phyloP scores from a whole-genome alignment of 257 asterid species.

The Ocimum tenuiflorum region DNA sequence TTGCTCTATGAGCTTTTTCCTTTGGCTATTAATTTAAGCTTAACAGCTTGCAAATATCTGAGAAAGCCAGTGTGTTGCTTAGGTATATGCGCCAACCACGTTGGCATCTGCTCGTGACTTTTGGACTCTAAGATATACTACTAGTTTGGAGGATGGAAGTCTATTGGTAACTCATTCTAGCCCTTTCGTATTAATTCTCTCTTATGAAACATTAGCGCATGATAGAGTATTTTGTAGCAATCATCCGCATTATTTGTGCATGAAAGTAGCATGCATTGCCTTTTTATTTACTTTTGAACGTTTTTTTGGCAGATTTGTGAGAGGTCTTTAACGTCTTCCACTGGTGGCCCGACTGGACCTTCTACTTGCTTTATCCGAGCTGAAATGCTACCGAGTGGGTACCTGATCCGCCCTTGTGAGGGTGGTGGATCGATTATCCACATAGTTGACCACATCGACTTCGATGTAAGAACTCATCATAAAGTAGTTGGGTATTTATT shows the following conservation, averaged over 20 bases:
- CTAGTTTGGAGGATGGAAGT: conserved; percentile 85
- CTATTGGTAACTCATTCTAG: conserved; percentile 57
- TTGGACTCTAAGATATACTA: conserved; percentile 80
- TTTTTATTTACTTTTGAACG: neutral
- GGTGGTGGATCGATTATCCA: conserved; percentile 95
- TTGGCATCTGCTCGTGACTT: conserved; percentile 93
- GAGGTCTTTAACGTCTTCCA: conserved; percentile 67
- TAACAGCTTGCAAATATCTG: neutral
- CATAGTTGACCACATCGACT: conserved; percentile 85
- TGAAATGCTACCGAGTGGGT: conserved; percentile 90
- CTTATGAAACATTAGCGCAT: no score
- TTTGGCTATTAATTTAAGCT: neutral
- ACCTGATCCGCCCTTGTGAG: conserved; percentile 81
- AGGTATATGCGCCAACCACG: conserved; percentile 93
- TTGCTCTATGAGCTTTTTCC: no score
- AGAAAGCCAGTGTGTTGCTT: neutral
- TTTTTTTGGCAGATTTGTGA: conserved; percentile 62
- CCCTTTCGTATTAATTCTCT: neutral
- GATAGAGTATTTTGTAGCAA: no score
- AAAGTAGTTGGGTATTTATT: neutral
- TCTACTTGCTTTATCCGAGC: conserved; percentile 74
- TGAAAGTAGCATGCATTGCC: neutral
- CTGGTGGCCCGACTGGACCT: conserved; percentile 88
- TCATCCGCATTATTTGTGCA: no score
- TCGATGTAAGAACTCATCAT: conserved; percentile 44